Base-by-base conservation (phyloP, 75 land plant genomes). In the Selaginella moellendorffii region DNA sequence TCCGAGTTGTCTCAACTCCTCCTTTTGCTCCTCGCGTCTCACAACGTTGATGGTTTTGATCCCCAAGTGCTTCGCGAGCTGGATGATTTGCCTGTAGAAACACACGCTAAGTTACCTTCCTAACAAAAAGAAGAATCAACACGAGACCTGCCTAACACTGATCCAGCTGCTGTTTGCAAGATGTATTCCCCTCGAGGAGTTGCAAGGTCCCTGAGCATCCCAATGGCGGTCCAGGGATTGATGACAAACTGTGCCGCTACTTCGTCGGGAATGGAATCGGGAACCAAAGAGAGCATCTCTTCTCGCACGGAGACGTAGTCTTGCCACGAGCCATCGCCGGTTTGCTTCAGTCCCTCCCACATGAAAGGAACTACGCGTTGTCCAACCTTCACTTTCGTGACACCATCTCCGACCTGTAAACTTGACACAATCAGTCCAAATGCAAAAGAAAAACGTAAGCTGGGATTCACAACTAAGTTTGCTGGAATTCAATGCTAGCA, bases 361-460 rank as follows among this genome's bases (percentile, higher is more conserved):
- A 36, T 36, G 29, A 72, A 59, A 27, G 71, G 62, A 9, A 67
- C 61, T 29, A 72, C 74, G 12, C 74, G 27, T 27, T 72, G 74
- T 29, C 72, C 72, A 2, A 10, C 21, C 26, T 27, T 60, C 31
- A 72, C 51, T 31, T n/a, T 30, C 8, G 70, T 66, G 31, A 72
- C 74, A 12, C 71, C 71, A 52, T 72, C 70, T 54, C 74, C 74
- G 12, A 72, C 54, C 74, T 72, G 74, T 51, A 63, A 36, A n/a
- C n/a, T n/a, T n/a, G n/a, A n/a, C n/a, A n/a, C n/a, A n/a, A n/a
- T n/a, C n/a, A n/a, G n/a, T n/a, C n/a, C n/a, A n/a, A n/a, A n/a
- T n/a, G n/a, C n/a, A n/a, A n/a, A n/a, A n/a, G n/a, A n/a, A n/a
- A n/a, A n/a, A n/a, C n/a, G n/a, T n/a, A n/a, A n/a, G n/a, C n/a